phyloP scores from a whole-genome alignment of 2,329 filamentous ascomycete species.

The Fusarium sambucinum region DNA sequence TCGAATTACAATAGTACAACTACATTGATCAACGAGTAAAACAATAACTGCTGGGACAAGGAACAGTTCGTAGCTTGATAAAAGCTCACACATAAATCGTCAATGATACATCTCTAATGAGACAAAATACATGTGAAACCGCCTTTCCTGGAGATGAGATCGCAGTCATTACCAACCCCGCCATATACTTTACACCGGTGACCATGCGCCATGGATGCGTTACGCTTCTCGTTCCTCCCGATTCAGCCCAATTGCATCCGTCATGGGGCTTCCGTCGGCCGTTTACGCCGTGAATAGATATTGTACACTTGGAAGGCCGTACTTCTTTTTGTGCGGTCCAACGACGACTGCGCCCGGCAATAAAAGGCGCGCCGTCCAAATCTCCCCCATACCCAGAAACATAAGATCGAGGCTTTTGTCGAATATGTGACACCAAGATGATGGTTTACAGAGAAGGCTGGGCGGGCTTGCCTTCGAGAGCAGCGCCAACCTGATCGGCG shows the following conservation, averaged over 20 bases:
- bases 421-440: slow-evolving; percentile 10
- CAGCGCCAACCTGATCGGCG: slow-evolving; percentile 63
- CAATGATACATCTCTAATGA: slow-evolving; percentile 43
- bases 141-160: slow-evolving; percentile 50
- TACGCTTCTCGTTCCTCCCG: slow-evolving; percentile 34
- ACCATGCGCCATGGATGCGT: slow-evolving; percentile 38
- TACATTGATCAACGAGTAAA: too few relatives aligned
- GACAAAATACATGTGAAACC: slow-evolving; percentile 48
- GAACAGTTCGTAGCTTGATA: slow-evolving; percentile 1
- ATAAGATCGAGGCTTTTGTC: slow-evolving; percentile 26
- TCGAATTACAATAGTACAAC: background rate
- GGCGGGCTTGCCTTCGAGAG: slow-evolving; percentile 60
- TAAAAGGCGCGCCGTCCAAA: slow-evolving; percentile 37
- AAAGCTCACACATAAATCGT: slow-evolving; percentile 41
- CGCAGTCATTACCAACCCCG: slow-evolving; percentile 45
- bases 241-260: slow-evolving; percentile 41
- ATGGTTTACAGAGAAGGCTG: slow-evolving; percentile 64
- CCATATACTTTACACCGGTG: slow-evolving; percentile 48
- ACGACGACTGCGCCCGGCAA: slow-evolving; percentile 36
- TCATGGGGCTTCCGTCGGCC: slow-evolving; percentile 40
- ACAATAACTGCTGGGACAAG: background rate
- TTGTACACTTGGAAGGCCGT: slow-evolving; percentile 46
- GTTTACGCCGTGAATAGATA: slow-evolving; percentile 48
- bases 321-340: slow-evolving; percentile 30
- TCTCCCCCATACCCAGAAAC: slow-evolving; percentile 28